Base-by-base conservation (phyloP, 768 basidiomycete species). In the Suillus spraguei region DNA sequence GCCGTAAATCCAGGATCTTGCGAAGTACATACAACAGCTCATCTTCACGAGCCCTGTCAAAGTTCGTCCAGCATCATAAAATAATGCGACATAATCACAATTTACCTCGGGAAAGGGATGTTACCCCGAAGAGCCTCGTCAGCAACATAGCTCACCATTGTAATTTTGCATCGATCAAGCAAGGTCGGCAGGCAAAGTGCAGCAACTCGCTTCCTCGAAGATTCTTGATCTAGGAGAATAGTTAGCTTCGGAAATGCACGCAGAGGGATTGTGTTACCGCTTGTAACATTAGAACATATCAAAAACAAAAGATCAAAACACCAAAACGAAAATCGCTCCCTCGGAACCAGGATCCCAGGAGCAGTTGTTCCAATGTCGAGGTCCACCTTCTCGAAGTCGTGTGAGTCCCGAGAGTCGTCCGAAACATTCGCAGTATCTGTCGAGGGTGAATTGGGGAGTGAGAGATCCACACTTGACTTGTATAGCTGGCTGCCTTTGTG, bases 271-370 rank as follows among this genome's bases (percentile, higher is more conserved):
- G 6, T 63, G 78, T 35, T 63, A 89, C 91, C 90, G 75, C 80
- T 81, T 1, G 84, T 85, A 1, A 80, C 78, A 68, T 87, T 78
- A 0, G 91, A 90, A 68, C 92, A 95, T 36, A 95, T 81, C 66
- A 91, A 71, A 74, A 96, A 95, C 39, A 97, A 72, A 13, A 95
- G 77, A 69, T 97, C 94, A 62, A 96, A 89, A 71, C 92, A 95
- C 94, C 94, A 96, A 77, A 93, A 95, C 8, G 92, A 89, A 72
- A 96, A 96, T 9, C 93, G 82, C 72, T 96, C 95, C 44, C 94
- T 79, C 1, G 90, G 89, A 35, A 90, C 77, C 28, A 86, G 72
- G 16, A 77, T 71, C 0, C 85, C 85, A 11, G 77, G 74, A 44
- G 83, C 84, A 3, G 92, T 93, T 39, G 83, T 88, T 14, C 91